These are phyloP conservation scores for Fusarium sp. DNA, from an alignment of 2,329 filamentous ascomycete genomes.

Conservation along the genomic window DNA sequence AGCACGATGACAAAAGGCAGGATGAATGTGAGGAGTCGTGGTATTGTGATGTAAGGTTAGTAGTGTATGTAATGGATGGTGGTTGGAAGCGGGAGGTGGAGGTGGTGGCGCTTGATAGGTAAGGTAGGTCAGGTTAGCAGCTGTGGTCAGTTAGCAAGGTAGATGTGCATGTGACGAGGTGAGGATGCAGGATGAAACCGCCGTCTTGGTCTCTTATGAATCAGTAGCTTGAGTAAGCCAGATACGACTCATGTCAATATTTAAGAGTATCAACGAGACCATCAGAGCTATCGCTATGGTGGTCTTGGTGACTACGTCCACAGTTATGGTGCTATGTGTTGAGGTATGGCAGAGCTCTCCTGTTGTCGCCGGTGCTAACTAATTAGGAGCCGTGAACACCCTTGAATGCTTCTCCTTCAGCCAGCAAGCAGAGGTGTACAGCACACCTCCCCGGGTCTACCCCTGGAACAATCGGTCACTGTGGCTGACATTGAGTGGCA, in stretches of 20 bases:
- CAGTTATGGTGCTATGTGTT: background rate
- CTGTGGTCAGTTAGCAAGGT: background rate
- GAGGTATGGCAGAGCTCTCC: constrained; percentile 1
- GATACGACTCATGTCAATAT: background rate
- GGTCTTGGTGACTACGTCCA: background rate
- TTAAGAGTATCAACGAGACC: background rate
- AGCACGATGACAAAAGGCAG: constrained; percentile 5
- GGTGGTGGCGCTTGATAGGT: constrained; percentile 25
- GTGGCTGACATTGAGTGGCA: background rate
- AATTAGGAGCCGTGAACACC: constrained; percentile 2
- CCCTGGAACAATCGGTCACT: background rate
- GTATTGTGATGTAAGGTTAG: background rate
- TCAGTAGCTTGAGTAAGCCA: background rate
- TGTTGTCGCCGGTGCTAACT: background rate
- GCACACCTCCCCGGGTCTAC: background rate
- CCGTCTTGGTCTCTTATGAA: background rate
- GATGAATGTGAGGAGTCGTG: constrained; percentile 18
- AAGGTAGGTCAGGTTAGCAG: background rate
- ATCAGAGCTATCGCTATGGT: constrained; percentile 2
- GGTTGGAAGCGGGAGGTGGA: constrained; percentile 34
- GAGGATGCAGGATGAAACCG: background rate
- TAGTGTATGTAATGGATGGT: constrained; percentile 2
- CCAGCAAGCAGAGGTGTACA: background rate
- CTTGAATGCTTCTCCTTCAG: background rate
- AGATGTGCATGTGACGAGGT: constrained; percentile 25